Percentiles rank a stretch among this genome's conserved stretches.
Evolutionary conservation across 2,329 filamentous ascomycete genomes (phyloP).

Genomic region (Apiospora marii): DNA sequence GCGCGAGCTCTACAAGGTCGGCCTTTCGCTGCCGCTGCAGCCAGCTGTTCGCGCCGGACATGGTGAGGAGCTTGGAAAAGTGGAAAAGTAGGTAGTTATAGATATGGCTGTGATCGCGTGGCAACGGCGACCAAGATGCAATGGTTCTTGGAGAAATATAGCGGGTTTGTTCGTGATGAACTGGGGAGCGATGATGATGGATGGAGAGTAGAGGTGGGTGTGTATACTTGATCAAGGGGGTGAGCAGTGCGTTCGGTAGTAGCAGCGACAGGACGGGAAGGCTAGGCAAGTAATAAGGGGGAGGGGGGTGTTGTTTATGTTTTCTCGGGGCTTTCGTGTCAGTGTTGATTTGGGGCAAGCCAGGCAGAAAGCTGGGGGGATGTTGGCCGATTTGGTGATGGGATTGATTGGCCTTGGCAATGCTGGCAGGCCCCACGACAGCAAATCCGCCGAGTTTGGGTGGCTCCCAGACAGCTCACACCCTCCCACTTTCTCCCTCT

Average conservation of each 20-base stretch:
- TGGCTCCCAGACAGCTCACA: conserved; percentile 11
- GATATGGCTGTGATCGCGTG: conserved; percentile 43
- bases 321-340: conserved; percentile 10
- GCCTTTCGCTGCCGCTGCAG: conserved; percentile 83
- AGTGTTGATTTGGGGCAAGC: neutral
- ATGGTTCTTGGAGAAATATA: conserved; percentile 32
- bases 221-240: conserved; percentile 21
- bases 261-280: conserved; percentile 17
- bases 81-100: conserved; percentile 26
- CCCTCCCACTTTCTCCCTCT: neutral
- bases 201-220: neutral
- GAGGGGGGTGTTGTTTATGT: conserved; percentile 17
- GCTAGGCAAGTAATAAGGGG: neutral
- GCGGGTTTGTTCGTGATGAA: neutral
- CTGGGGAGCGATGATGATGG: neutral
- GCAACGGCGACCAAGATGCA: conserved; percentile 42
- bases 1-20: conserved; percentile 78
- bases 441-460: neutral
- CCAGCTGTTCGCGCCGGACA: conserved; percentile 74
- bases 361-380: neutral
- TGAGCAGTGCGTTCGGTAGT: conserved; percentile 1
- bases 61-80: conserved; percentile 48
- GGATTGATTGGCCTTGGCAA: neutral
- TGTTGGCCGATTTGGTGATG: neutral
- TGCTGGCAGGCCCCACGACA: conserved; percentile 3